Base-by-base conservation (phyloP, 1,284 basidiomycete species). In the Puccinia novopanici region DNA sequence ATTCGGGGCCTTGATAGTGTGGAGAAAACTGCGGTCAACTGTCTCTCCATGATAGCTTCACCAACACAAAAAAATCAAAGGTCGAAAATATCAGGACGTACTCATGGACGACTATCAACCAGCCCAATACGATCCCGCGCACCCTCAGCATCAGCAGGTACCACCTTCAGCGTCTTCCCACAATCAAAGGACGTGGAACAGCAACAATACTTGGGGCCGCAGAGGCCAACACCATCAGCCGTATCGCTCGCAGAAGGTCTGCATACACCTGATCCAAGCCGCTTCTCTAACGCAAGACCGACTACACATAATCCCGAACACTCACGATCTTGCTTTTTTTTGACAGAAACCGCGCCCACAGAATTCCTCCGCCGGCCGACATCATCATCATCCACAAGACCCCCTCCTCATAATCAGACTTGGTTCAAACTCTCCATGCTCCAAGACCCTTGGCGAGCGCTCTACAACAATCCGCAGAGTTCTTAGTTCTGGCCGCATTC, bases 241-340 rank as follows among this genome's bases (percentile, higher is more conserved):
- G 34, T 63, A 63, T 63, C 59, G 59, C 34, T 63, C 59, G 15
- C 59, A 63, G 34, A 63, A 63, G 34, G 59, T 63, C 59, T 22
- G 59, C 34, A n/a, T n/a, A n/a, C n/a, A n/a, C n/a, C n/a, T n/a
- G n/a, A n/a, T 63, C 34, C 15, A 3, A 40, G 19, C 2, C 6
- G 3, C 59, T 52, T 52, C 4, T 52, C 4, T 17, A 13, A 10
- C 50, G 9, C 17, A 17, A 12, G 17, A 12, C 50, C 10, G 17
- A 52, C 50, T 52, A n/a, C n/a, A n/a, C n/a, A n/a, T n/a, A n/a
- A n/a, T 19, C 34, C 24, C 19, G 17, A 63, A 40, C 34, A 10
- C 4, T 15, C 24, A 24, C 30, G 2, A 27, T 8, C 9, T 13
- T 34, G 15, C 15, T 10, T 22, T 37, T 17, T 34, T 63, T 15